A percentile compares a stretch with the other conserved stretches of the same genome.
Conservation (phyloP, 805 yeast species). For the Saccharomycopsis lassenensis region DNA sequence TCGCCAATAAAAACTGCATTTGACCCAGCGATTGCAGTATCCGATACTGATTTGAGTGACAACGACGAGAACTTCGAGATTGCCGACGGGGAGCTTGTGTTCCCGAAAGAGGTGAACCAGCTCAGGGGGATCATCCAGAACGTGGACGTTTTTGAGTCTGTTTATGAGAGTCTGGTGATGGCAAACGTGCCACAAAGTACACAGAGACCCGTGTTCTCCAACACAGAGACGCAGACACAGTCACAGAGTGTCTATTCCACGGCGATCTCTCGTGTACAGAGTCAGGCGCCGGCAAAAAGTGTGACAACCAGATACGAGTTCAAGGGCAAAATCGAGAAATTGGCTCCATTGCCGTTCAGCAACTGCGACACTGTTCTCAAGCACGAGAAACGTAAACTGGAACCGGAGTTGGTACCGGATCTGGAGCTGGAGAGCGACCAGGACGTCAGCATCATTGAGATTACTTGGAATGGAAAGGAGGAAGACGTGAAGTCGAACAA, state of each 20-base stretch:
- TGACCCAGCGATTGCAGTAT: neutral
- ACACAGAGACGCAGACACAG: too few relatives aligned
- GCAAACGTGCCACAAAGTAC: too few relatives aligned
- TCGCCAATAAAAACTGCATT: slow-evolving; percentile 10
- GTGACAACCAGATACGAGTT: slow-evolving; percentile 17
- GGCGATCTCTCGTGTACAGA: slow-evolving; percentile 1
- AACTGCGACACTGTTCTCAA: slow-evolving; percentile 19
- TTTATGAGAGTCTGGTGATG: too few relatives aligned
- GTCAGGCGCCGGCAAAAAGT: too few relatives aligned
- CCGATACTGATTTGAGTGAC: neutral
- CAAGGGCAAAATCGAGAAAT: slow-evolving; percentile 9
- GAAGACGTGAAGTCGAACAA: neutral
- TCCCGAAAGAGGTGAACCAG: too few relatives aligned
- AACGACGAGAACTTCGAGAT: neutral
- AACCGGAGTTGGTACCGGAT: slow-evolving; percentile 11
- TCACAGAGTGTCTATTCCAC: slow-evolving; percentile 5
- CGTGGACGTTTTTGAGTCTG: too few relatives aligned
- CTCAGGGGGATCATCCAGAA: too few relatives aligned
- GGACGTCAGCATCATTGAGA: slow-evolving; percentile 16
- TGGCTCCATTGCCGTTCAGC: slow-evolving; percentile 13
- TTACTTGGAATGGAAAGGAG: slow-evolving; percentile 4
- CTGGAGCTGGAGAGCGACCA: slow-evolving; percentile 14
- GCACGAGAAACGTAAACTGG: slow-evolving; percentile 2
- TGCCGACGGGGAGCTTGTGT: neutral
- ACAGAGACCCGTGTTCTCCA: too few relatives aligned